Percentiles rank a stretch among this genome's conserved stretches.
These are phyloP conservation scores for Globisporangium canariense DNA, from an alignment of 352 stramenopile genomes.

Conservation along the genomic window DNA sequence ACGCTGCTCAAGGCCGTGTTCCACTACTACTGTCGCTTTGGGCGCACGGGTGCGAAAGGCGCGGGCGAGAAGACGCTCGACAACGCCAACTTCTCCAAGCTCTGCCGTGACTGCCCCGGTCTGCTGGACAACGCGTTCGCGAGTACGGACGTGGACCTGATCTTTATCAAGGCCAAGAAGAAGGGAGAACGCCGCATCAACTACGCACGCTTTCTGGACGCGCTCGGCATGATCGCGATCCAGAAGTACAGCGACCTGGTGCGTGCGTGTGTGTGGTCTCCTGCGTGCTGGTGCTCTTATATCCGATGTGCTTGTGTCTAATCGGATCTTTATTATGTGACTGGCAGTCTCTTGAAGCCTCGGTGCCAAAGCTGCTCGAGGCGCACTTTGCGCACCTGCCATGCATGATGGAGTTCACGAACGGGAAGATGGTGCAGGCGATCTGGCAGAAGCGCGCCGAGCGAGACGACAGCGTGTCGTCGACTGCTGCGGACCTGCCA, in stretches of 20 bases:
- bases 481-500: neutral
- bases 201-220: slow-evolving; percentile 82
- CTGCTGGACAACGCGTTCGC: slow-evolving; percentile 56
- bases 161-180: slow-evolving; percentile 86
- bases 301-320: neutral
- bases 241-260: slow-evolving; percentile 82
- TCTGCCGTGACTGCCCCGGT: slow-evolving; percentile 72
- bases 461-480: slow-evolving; percentile 23
- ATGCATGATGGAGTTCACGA: slow-evolving; percentile 60
- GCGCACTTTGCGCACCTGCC: slow-evolving; percentile 57
- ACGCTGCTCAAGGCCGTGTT: slow-evolving; percentile 79
- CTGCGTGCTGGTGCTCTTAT: neutral
- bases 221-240: slow-evolving; percentile 78
- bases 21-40: slow-evolving; percentile 86
- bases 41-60: slow-evolving; percentile 62
- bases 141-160: slow-evolving; percentile 81
- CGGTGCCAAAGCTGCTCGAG: slow-evolving; percentile 64
- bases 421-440: slow-evolving; percentile 57
- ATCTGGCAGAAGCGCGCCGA: slow-evolving; percentile 62
- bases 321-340: slow-evolving; percentile 7
- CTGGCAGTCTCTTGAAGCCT: slow-evolving; percentile 46
- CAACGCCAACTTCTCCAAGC: slow-evolving; percentile 84
- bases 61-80: slow-evolving; percentile 68
- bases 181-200: slow-evolving; percentile 82
- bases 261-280: slow-evolving; percentile 6